Percentiles rank a stretch among this genome's conserved stretches.
Evolutionary conservation across 345 rosid species (phyloP).

Genomic region (Salix purpurea): DNA sequence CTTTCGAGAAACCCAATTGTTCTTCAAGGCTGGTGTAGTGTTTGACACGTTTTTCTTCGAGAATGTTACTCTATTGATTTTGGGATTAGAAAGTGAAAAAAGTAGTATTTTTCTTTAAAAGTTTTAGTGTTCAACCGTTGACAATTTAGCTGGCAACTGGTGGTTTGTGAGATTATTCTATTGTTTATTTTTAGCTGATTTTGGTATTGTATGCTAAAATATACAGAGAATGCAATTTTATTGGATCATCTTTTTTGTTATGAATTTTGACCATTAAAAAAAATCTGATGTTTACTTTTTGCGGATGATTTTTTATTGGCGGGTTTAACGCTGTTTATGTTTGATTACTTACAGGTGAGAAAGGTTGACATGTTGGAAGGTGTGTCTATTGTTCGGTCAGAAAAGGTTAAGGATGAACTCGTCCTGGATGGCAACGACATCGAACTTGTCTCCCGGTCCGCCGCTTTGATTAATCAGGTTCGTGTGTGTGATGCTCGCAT

Average conservation of each 20-base stretch:
- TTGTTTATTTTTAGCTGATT: no score
- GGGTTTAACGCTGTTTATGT: neutral
- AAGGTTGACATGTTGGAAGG: conserved; percentile 52
- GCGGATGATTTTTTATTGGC: no score
- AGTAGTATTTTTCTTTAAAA: no score
- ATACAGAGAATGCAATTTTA: no score
- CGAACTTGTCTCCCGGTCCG: conserved; percentile 44
- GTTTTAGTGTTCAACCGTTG: no score
- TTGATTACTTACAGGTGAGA: conserved; percentile 29
- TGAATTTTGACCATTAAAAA: neutral
- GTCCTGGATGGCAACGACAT: conserved; percentile 44
- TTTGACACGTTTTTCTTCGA: neutral
- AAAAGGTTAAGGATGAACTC: conserved; percentile 50
- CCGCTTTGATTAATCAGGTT: conserved; percentile 53
- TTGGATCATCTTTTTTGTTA: neutral
- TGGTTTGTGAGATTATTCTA: neutral
- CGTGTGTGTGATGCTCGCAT: neutral
- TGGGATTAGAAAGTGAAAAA: neutral
- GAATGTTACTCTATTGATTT: neutral
- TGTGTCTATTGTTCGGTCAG: conserved; percentile 39
- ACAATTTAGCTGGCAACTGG: no score
- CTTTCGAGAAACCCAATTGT: neutral
- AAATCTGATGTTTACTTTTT: no score
- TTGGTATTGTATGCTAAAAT: no score
- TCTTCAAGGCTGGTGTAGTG: neutral